Percentiles rank a stretch among this genome's conserved stretches.
Evolutionary conservation across 2,329 filamentous ascomycete genomes (phyloP).

Genomic region (Penicillium paneum): DNA sequence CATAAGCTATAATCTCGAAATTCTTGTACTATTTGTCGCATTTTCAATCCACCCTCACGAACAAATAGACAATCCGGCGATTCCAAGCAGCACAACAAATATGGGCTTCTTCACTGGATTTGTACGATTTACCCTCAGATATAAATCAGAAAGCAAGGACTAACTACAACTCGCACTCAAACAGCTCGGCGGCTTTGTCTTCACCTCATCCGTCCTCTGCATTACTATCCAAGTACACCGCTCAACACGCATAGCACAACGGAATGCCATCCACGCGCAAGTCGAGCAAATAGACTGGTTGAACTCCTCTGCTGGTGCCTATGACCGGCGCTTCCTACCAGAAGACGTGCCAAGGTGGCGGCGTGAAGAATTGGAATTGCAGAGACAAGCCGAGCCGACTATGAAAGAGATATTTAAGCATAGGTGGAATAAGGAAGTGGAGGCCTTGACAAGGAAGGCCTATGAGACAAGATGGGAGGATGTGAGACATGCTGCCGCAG

Average conservation of each 20-base stretch:
- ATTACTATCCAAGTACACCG: constrained; percentile 68
- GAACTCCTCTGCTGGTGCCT: constrained; percentile 34
- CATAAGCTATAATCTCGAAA: not conserved
- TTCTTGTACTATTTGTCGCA: not conserved
- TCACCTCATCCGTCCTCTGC: constrained; percentile 71
- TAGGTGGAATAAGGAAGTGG: constrained; percentile 72
- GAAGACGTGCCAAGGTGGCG: constrained; percentile 9
- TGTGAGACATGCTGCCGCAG: constrained; percentile 47
- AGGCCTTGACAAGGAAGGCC: constrained; percentile 62
- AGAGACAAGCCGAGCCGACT: constrained; percentile 36
- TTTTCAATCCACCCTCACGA: not conserved
- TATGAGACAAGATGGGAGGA: constrained; percentile 65
- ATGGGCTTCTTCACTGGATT: constrained; percentile 73
- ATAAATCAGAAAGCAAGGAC: not conserved
- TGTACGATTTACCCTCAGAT: constrained; percentile 50
- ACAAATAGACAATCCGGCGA: not conserved
- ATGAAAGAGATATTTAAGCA: constrained; percentile 69
- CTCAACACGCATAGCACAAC: constrained; percentile 57
- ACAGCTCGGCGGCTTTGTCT: constrained; percentile 70
- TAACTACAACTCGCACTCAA: not conserved
- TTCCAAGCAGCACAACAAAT: constrained; percentile 32
- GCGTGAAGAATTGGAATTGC: constrained; percentile 8
- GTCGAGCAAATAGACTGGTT: constrained; percentile 42
- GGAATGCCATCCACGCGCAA: constrained; percentile 45
- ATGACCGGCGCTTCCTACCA: constrained; percentile 30